phyloP scores from a whole-genome alignment of 2,329 filamentous ascomycete species.

The Metarhizium robertsii region DNA sequence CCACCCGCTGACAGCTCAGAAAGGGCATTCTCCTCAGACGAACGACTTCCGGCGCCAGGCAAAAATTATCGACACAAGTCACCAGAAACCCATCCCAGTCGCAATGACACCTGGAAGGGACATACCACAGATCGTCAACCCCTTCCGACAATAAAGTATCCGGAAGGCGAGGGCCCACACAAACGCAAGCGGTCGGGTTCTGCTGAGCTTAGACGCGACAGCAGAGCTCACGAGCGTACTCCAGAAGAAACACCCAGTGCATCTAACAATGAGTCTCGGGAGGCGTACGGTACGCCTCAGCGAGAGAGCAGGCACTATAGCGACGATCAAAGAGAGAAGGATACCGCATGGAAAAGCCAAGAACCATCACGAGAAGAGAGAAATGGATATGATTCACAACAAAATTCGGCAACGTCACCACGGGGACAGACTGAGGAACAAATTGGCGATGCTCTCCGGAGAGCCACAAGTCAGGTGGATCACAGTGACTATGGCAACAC shows the following conservation, averaged over 20 bases:
- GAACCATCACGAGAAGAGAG: slow-evolving; percentile 38
- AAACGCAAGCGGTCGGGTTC: slow-evolving; percentile 66
- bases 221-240: slow-evolving; percentile 21
- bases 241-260: slow-evolving; percentile 22
- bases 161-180: slow-evolving; percentile 39
- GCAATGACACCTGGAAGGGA: slow-evolving; percentile 32
- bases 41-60: slow-evolving; percentile 21
- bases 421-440: slow-evolving; percentile 42
- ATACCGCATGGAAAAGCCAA: slow-evolving; percentile 37
- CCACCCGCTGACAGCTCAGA: slow-evolving; percentile 19
- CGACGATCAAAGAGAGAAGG: slow-evolving; percentile 38
- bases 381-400: slow-evolving; percentile 35
- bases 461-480: slow-evolving; percentile 35
- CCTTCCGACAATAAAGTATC: slow-evolving; percentile 29
- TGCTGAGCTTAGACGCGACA: slow-evolving; percentile 36
- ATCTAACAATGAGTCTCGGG: slow-evolving; percentile 28
- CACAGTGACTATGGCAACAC: slow-evolving; percentile 40
- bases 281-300: slow-evolving; percentile 32
- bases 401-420: slow-evolving; percentile 33
- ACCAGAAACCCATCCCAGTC: slow-evolving; percentile 16
- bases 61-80: slow-evolving; percentile 15
- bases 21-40: slow-evolving; percentile 22
- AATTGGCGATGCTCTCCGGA: slow-evolving; percentile 32
- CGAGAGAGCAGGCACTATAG: slow-evolving; percentile 36
- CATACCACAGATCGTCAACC: slow-evolving; percentile 31